A percentile compares a stretch with the other conserved stretches of the same genome.
phyloP scores from a whole-genome alignment of 1,284 basidiomycete species.

The Lentinus polychrous region DNA sequence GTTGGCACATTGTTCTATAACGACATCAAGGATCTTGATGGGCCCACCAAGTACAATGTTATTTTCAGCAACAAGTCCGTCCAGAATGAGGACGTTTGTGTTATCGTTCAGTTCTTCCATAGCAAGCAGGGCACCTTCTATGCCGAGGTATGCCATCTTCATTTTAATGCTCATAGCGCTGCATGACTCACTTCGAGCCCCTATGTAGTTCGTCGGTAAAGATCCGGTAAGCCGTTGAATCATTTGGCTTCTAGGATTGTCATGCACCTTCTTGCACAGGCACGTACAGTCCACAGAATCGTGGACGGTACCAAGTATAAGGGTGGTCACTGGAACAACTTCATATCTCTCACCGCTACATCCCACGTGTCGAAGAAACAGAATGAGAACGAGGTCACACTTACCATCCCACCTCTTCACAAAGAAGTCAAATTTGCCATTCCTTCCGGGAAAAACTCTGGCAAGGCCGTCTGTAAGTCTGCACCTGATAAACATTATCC shows the following conservation, averaged over 20 bases:
- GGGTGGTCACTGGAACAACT: too few species aligned
- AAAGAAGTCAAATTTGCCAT: too few species aligned
- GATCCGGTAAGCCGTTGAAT: neutral
- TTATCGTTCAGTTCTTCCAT: neutral
- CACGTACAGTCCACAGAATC: too few species aligned
- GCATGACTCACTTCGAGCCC: neutral
- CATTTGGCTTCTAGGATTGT: too few species aligned
- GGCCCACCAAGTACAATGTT: neutral
- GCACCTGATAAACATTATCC: neutral
- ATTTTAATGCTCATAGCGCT: neutral
- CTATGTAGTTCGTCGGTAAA: neutral
- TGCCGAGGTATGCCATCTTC: neutral
- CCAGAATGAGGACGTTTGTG: neutral
- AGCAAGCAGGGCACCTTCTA: neutral
- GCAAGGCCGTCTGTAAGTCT: neutral
- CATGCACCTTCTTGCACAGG: too few species aligned
- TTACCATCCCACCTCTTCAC: too few species aligned
- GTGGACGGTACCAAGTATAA: too few species aligned
- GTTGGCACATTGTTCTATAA: neutral
- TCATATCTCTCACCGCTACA: too few species aligned
- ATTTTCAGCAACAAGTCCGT: neutral
- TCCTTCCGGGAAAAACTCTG: neutral
- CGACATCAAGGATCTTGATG: neutral
- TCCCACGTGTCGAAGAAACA: too few species aligned
- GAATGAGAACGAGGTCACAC: too few species aligned